phyloP scores from a whole-genome alignment of 257 asterid species.

The Osmanthus fragrans region DNA sequence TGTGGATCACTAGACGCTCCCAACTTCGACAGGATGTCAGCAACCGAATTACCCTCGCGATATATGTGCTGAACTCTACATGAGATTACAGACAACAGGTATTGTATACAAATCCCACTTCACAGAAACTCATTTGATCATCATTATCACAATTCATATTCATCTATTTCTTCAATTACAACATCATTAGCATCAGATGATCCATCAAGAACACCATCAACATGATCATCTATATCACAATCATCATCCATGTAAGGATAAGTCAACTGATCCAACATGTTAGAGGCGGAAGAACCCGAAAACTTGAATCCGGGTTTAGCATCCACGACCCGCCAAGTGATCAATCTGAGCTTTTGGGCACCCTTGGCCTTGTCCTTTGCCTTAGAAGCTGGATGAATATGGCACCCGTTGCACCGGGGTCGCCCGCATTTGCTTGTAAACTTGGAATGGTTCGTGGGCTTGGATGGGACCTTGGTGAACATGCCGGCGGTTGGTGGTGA shows the following conservation, averaged over 20 bases:
- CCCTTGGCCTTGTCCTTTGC: slow-evolving; percentile 71
- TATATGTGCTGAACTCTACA: too few species aligned
- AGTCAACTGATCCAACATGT: slow-evolving; percentile 58
- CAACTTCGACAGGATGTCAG: too few species aligned
- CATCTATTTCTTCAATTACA: neutral
- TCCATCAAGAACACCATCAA: slow-evolving; percentile 17
- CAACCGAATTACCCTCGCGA: too few species aligned
- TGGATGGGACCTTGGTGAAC: slow-evolving; percentile 55
- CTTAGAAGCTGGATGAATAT: slow-evolving; percentile 50
- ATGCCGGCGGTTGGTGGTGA: slow-evolving; percentile 68
- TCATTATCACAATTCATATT: slow-evolving; percentile 29
- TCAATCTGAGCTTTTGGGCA: slow-evolving; percentile 43
- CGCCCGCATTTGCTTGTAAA: slow-evolving; percentile 78
- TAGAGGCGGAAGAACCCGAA: slow-evolving; percentile 61
- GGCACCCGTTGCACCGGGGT: slow-evolving; percentile 55
- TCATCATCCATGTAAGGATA: slow-evolving; percentile 4
- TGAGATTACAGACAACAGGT: too few species aligned
- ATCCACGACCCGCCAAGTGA: slow-evolving; percentile 61
- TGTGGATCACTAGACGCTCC: too few species aligned
- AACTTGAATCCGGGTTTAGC: slow-evolving; percentile 40
- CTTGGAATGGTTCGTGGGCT: slow-evolving; percentile 90
- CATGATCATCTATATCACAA: slow-evolving; percentile 11
- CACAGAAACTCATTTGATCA: slow-evolving; percentile 36
- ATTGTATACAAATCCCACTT: slow-evolving; percentile 42
- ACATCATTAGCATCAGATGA: neutral